These are phyloP conservation scores for Nicotiana paniculata DNA, from an alignment of 257 asterid species.

Conservation along the genomic window DNA sequence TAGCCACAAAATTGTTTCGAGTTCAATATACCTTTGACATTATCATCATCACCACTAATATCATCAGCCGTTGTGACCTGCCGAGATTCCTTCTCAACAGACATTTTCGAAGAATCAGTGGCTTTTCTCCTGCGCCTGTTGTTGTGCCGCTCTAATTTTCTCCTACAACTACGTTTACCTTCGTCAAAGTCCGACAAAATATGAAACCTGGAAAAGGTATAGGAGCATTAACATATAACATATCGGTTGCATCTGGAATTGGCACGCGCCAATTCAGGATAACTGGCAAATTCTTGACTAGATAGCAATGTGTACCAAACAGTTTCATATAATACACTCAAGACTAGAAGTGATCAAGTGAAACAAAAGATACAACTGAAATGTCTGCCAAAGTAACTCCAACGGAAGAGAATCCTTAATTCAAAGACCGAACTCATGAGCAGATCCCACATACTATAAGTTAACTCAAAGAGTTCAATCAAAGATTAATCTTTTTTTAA, in stretches of 20 bases:
- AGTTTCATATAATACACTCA: neutral
- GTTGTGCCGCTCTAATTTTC: conserved; percentile 88
- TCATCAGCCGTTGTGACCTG: conserved; percentile 38
- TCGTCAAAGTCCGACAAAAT: conserved; percentile 77
- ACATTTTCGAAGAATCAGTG: conserved; percentile 40
- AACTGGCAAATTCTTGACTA: neutral
- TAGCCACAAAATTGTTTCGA: neutral
- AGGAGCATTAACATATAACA: neutral
- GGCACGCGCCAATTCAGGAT: neutral
- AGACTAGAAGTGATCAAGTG: neutral
- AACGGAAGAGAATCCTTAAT: neutral
- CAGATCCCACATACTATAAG: neutral
- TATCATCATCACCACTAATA: conserved; percentile 56
- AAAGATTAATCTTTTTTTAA: neutral
- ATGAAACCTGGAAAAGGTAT: conserved; percentile 62
- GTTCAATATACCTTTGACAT: conserved; percentile 47
- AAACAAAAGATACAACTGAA: neutral
- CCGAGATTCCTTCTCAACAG: conserved; percentile 41
- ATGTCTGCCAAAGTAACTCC: neutral
- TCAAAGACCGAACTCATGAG: neutral
- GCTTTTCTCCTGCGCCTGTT: conserved; percentile 79
- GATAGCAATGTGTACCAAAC: neutral
- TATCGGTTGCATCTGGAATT: neutral
- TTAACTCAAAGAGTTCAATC: neutral
- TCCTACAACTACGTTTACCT: conserved; percentile 86